Evolutionary conservation across 352 stramenopile species (phyloP), one percentile per base, ranked within the genome.

Genomic region (Phytophthora meadii): DNA sequence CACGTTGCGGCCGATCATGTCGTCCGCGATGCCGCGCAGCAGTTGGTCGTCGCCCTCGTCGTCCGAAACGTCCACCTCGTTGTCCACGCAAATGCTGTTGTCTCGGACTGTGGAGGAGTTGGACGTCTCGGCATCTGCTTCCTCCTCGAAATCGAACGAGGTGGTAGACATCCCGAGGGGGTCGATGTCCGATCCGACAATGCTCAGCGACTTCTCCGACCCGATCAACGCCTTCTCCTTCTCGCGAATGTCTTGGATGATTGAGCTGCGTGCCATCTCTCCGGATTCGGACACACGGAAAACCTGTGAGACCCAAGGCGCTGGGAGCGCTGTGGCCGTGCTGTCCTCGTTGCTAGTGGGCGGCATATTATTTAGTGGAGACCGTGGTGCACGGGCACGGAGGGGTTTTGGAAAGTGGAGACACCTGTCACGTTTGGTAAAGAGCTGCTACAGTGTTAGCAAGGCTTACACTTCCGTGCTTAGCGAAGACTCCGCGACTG

Each of bases 1-100:
- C 45, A 61, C 42, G 32, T 77, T 77, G 27, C 61, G 72, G 27
- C 82, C 82, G 30, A 90, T 79, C 47, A 90, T 66, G 37, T 84
- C 75, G 15, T 70, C 34, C 10, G 70, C 64, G 12, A 90, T 71
- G 28, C 70, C 67, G 15, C 42, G 34, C 51, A 84, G 49, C 22
- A 87, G 11, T 58, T 71, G 57, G 15, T 65, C 64, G 9, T 73
- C 63, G 32, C 6, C n/a, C 27, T 70, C 48, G 15, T 72, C 53
- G 52, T 60, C 40, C 12, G 15, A 53, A 6, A 30, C 27, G 9
- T 70, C 60, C 15, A 62, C 27, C 9, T 70, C 54, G 22, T 54
- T 67, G 61, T 74, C 61, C 11, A 68, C 39, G 22, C 39, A 68
- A 5, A 71, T 49, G 28, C 61, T 71, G 17, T 62, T 51, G 24